phyloP scores from a whole-genome alignment of 495 filamentous ascomycete genomes.

The Talaromyces trachyspermus region DNA sequence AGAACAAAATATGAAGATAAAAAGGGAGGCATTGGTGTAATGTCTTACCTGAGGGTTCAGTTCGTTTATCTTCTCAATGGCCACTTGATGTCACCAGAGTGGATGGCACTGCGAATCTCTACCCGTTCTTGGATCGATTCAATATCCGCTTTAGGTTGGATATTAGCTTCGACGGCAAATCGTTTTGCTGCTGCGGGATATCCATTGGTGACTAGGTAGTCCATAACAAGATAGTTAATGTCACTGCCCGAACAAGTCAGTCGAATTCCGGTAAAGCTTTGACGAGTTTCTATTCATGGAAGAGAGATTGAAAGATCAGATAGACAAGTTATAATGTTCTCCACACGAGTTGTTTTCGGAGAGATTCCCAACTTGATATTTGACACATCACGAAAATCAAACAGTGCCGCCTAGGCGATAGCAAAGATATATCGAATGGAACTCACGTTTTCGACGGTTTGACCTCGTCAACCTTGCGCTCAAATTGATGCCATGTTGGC shows the following conservation, averaged over 20 bases:
- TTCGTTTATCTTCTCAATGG: conserved; percentile 83
- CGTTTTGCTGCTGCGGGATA: conserved; percentile 90
- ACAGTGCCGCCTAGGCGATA: conserved; percentile 6
- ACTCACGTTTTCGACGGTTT: conserved; percentile 87
- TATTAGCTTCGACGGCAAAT: conserved; percentile 89
- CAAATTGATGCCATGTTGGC: conserved; percentile 64
- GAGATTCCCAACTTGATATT: conserved; percentile 99
- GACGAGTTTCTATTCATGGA: conserved; percentile 3
- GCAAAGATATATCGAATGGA: conserved; percentile 6
- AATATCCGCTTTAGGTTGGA: conserved; percentile 61
- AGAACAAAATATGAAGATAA: conserved; percentile 3
- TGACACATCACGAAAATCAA: conserved; percentile 63
- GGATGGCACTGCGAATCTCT: conserved; percentile 72
- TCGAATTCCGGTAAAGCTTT: conserved; percentile 5
- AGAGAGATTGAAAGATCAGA: conserved; percentile 43
- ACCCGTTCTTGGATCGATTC: conserved; percentile 70
- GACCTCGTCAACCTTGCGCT: conserved; percentile 74
- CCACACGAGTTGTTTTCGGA: conserved; percentile 81
- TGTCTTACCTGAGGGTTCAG: conserved; percentile 77
- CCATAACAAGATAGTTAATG: conserved; percentile 91
- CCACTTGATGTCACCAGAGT: conserved; percentile 76
- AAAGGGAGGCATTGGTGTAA: too few relatives aligned
- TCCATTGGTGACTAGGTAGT: conserved; percentile 93
- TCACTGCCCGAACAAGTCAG: conserved; percentile 50
- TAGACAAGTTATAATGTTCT: conserved; percentile 73